These are phyloP conservation scores for Penicillium chermesinum DNA, from an alignment of 495 filamentous ascomycete genomes.

Conservation along the genomic window DNA sequence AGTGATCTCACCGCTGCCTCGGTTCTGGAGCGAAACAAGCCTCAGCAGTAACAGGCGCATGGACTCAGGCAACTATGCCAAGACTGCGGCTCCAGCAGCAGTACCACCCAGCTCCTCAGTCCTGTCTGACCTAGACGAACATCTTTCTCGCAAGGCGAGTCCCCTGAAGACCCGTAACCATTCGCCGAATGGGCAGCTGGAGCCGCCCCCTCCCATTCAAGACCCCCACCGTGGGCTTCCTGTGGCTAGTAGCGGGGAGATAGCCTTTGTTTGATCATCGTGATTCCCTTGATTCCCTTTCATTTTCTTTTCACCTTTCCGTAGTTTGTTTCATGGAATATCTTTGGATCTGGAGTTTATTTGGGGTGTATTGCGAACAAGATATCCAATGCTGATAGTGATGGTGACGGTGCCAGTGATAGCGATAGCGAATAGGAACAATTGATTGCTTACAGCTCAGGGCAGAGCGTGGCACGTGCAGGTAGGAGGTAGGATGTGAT, in stretches of 20 bases:
- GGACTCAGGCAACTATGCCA: slow-evolving; percentile 19
- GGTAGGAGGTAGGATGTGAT: neutral
- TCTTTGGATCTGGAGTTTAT: no score
- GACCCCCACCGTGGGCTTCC: slow-evolving; percentile 18
- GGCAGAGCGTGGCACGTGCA: neutral
- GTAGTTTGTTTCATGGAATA: no score
- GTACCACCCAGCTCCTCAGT: slow-evolving; percentile 24
- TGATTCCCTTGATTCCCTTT: neutral
- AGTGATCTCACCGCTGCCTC: slow-evolving; percentile 40
- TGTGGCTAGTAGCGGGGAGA: slow-evolving; percentile 26
- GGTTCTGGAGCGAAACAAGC: slow-evolving; percentile 39
- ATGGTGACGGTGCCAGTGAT: neutral
- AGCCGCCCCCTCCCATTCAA: slow-evolving; percentile 18
- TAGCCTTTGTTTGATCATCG: slow-evolving; percentile 29
- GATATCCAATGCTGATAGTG: no score
- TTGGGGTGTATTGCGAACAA: no score
- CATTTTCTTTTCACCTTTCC: neutral
- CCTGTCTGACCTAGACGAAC: slow-evolving; percentile 24
- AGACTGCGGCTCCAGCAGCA: slow-evolving; percentile 2
- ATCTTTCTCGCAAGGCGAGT: slow-evolving; percentile 19
- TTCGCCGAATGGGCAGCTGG: slow-evolving; percentile 10
- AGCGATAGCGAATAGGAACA: neutral
- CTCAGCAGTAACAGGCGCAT: slow-evolving; percentile 23
- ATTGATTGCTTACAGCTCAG: neutral
- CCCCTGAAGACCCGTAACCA: slow-evolving; percentile 9